phyloP scores from a whole-genome alignment of 108 stramenopile genomes.

The Seminavis robusta region DNA sequence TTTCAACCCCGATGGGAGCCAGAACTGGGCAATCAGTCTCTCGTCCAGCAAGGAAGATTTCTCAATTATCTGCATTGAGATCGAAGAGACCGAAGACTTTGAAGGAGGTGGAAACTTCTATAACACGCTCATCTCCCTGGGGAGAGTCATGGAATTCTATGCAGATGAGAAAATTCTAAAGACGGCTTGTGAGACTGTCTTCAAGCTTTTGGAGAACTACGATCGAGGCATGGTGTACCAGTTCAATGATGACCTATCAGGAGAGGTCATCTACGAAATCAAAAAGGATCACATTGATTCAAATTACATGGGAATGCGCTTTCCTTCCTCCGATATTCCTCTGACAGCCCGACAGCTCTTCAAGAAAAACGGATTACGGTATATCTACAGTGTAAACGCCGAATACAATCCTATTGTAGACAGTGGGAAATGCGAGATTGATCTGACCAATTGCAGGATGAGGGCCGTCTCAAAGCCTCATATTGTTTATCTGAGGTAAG shows the following conservation, averaged over 20 bases:
- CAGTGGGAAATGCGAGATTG: neutral
- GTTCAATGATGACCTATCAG: constrained; percentile 23
- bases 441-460: constrained; percentile 16
- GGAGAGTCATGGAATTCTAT: constrained; percentile 15
- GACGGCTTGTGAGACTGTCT: constrained; percentile 20
- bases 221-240: constrained; percentile 26
- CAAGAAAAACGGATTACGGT: constrained; percentile 16
- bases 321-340: constrained; percentile 19
- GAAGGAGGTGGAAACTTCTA: neutral
- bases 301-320: constrained; percentile 16
- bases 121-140: neutral
- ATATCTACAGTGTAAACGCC: constrained; percentile 9
- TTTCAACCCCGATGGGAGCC: neutral
- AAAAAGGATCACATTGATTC: neutral
- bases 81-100: neutral
- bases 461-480: constrained; percentile 13
- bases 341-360: constrained; percentile 14
- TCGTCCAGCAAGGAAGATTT: constrained; percentile 2
- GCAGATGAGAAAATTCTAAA: constrained; percentile 4
- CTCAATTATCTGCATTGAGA: constrained; percentile 3
- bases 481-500: constrained; percentile 15
- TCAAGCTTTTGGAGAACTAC: constrained; percentile 9
- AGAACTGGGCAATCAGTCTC: constrained; percentile 4
- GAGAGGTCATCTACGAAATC: constrained; percentile 27
- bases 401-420: constrained; percentile 7